Percentiles rank a stretch among this genome's conserved stretches.
phyloP scores from a whole-genome alignment of 2,329 filamentous ascomycete genomes.

The Fusarium poae region DNA sequence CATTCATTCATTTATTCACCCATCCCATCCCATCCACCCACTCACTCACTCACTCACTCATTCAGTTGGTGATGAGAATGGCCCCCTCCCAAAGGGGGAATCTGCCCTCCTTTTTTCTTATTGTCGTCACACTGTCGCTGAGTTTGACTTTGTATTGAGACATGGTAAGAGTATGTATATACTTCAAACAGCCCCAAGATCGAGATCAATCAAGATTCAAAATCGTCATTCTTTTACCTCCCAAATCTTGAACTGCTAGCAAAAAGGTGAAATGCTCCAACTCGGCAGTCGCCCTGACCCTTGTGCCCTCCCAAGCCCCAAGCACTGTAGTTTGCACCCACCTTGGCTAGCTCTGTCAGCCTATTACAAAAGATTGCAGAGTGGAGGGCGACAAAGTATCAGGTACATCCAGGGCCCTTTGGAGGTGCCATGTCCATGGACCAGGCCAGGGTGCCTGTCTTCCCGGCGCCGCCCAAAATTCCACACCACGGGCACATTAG shows the following conservation, averaged over 20 bases:
- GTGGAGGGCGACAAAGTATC: conserved; percentile 31
- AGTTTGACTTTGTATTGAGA: background rate
- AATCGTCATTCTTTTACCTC: conserved; percentile 26
- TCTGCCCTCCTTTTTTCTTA: conserved; percentile 8
- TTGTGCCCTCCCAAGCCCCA: conserved; percentile 34
- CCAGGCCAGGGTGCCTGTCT: conserved; percentile 34
- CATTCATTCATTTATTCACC: conserved; percentile 11
- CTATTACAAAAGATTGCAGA: conserved; percentile 29
- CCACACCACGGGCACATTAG: conserved; percentile 41
- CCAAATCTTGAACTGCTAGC: conserved; percentile 14
- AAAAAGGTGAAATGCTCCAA: conserved; percentile 42
- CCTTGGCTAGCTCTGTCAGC: conserved; percentile 14
- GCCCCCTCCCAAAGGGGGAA: conserved; percentile 8
- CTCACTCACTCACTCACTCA: background rate
- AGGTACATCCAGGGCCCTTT: conserved; percentile 34
- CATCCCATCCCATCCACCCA: background rate
- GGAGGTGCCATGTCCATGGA: conserved; percentile 28
- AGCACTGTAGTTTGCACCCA: conserved; percentile 30
- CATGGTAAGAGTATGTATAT: background rate
- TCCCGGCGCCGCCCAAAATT: conserved; percentile 46
- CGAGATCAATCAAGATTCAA: conserved; percentile 17
- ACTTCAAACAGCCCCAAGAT: background rate
- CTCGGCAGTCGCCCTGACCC: conserved; percentile 49
- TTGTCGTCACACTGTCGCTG: conserved; percentile 9
- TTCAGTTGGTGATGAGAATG: conserved; percentile 18